A percentile compares a stretch with the other conserved stretches of the same genome.
These are phyloP conservation scores for Groenewaldozyma sp. DNA, from an alignment of 1,139 yeast genomes.

Conservation along the genomic window DNA sequence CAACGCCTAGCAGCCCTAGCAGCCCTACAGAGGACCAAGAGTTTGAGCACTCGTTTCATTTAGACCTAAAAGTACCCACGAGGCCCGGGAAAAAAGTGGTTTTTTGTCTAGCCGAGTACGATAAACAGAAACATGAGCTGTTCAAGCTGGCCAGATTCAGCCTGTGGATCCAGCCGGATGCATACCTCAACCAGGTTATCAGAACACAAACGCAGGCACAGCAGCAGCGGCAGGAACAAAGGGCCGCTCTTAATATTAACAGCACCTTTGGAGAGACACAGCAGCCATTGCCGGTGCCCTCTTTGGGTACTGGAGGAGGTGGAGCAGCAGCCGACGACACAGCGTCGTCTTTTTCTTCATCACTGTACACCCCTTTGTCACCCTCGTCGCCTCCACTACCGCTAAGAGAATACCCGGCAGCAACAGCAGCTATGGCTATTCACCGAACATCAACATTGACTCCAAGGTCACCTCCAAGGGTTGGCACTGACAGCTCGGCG, in stretches of 20 bases:
- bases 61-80: conserved; percentile 2
- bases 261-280: neutral
- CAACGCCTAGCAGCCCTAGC: too few species aligned
- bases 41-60: conserved; percentile 9
- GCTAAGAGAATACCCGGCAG: neutral
- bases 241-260: conserved; percentile 3
- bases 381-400: neutral
- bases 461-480: neutral
- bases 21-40: conserved; percentile 9
- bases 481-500: neutral
- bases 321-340: neutral
- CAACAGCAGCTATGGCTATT: neutral
- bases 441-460: too few species aligned
- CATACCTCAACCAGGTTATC: neutral
- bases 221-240: conserved; percentile 5
- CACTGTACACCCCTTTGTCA: neutral
- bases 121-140: conserved; percentile 29
- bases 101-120: conserved; percentile 33
- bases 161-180: conserved; percentile 22
- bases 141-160: conserved; percentile 28
- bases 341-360: neutral
- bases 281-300: neutral
- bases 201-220: conserved; percentile 3
- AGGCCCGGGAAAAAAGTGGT: conserved; percentile 19
- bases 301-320: neutral